Base-by-base conservation (phyloP, 345 rosid genomes). In the Moricandia moricandioides region DNA sequence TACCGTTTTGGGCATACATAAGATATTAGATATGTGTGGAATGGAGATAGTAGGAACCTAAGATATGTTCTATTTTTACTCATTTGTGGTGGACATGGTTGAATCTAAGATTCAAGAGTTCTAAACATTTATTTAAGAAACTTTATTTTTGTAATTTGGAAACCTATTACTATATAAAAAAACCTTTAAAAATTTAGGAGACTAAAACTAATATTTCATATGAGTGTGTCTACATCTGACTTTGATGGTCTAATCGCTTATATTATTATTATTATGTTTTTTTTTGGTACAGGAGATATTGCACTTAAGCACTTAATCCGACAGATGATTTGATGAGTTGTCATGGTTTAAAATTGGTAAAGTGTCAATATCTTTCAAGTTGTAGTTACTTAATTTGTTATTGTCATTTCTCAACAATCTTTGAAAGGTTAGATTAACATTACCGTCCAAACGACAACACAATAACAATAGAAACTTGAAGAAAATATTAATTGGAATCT, bases 341-440 rank as follows among this genome's bases (percentile, higher is more conserved):
- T 56, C 76, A 29, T 47, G 43, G 33, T 70, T 70, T 70, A 8
- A 56, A 57, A 24, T 47, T 12, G 76, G 24, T 77, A 17, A 45
- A 70, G 6, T 77, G 67, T 70, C 75, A 57, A 45, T 57, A 40
- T 64, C 31, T 62, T 33, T 59, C 61, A 18, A 26, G 26, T 69
- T 64, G 12, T 56, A 45, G 61, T 47, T 43, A 47, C 52, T 64
- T 77, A 64, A 64, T 77, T 65, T 70, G 76, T 77, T 70, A 64
- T 77, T 57, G 67, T 65, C 76, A 70, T 57, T 70, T 64, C 75
- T 70, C 71, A 70, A 33, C 71, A 64, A 70, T 39, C 65, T 43
- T 70, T 70, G 65, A 64, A 45, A 77, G 51, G 65, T 39, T 58
- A 58, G 72, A 33, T 11, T 33, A 56, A 31, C 29, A 37, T 34